Base-by-base conservation (phyloP, 2,329 filamentous ascomycete species). In the Colletotrichum trifolii region DNA sequence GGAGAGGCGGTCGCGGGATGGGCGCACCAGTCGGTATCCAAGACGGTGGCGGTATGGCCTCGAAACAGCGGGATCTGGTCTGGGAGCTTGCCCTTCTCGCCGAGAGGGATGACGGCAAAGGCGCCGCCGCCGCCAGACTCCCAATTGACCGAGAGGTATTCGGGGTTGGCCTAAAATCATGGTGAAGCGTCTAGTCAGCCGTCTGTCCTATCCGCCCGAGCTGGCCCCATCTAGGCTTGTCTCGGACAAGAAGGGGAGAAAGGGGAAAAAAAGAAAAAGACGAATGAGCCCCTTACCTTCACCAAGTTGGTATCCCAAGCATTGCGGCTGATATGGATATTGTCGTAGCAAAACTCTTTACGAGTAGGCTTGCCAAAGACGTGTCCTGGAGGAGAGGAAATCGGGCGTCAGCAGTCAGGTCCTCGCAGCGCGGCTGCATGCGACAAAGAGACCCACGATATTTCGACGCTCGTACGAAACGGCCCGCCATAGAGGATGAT, bases 331-430 rank as follows among this genome's bases (percentile, higher is more conserved):
- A 99, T 93, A 77, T 93, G 93, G 72, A 99, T 84, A 80, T 98
- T 98, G 81, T 99, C 96, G 82, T 98, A 99, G 85, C 94, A 97
- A 87, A 93, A 92, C 79, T 99, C 96, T 87, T 97, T 97, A 81
- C 93, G 91, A 71, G 94, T 96, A 68, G 93, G 83, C 82, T 96
- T 96, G 78, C 96, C 96, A 84, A 97, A 99, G 83, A 99, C 92
- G 86, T 99, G 96, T 85, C 95, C 95, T 97, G 79, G 61, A 69
- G 33, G 56, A 47, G 33, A 47, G 11, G 40, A n/a, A 43, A 34
- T 49, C 33, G 47, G 54, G 69, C 47, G 62, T 64, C 52, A 68
- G 65, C 69, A 62, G 70, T 71, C 69, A 73, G 69, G 17, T 46
- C 49, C 17, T 68, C 68, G 66, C 65, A 75, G 71, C 54, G 69